These are phyloP conservation scores for Maudiozyma serrabonitensis DNA, from an alignment of 805 yeast genomes.

Conservation along the genomic window DNA sequence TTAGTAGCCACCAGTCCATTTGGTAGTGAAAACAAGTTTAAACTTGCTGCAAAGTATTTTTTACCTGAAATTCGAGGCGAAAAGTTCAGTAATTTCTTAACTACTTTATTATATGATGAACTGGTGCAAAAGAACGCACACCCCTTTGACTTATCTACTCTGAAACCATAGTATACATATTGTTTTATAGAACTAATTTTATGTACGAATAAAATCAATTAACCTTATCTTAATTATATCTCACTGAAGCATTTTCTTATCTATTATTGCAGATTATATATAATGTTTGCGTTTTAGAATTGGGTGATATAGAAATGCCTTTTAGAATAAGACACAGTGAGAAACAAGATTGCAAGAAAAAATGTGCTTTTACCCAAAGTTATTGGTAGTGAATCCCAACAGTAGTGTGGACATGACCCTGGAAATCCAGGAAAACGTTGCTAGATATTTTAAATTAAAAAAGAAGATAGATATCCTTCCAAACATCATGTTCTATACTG, in stretches of 20 bases:
- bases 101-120: slow-evolving; percentile 68
- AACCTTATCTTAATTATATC: no score
- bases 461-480: neutral
- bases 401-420: slow-evolving; percentile 18
- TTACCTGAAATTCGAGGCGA: slow-evolving; percentile 66
- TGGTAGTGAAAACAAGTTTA: slow-evolving; percentile 46
- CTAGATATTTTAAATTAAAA: neutral
- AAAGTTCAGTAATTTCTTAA: slow-evolving; percentile 66
- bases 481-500: slow-evolving; percentile 11
- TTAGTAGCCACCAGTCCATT: slow-evolving; percentile 37
- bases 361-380: neutral
- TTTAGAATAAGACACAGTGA: neutral
- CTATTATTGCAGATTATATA: no score
- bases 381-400: slow-evolving; percentile 20
- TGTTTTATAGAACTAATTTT: no score
- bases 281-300: no score
- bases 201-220: no score
- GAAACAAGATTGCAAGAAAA: neutral
- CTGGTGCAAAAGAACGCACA: slow-evolving; percentile 18
- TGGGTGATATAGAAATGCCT: neutral
- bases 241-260: no score
- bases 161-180: neutral
- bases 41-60: slow-evolving; percentile 59
- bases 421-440: slow-evolving; percentile 9
- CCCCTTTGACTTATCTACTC: neutral